A percentile compares a stretch with the other conserved stretches of the same genome.
phyloP scores from a whole-genome alignment of 495 filamentous ascomycete species.

The Polyplosphaeria fusca region DNA sequence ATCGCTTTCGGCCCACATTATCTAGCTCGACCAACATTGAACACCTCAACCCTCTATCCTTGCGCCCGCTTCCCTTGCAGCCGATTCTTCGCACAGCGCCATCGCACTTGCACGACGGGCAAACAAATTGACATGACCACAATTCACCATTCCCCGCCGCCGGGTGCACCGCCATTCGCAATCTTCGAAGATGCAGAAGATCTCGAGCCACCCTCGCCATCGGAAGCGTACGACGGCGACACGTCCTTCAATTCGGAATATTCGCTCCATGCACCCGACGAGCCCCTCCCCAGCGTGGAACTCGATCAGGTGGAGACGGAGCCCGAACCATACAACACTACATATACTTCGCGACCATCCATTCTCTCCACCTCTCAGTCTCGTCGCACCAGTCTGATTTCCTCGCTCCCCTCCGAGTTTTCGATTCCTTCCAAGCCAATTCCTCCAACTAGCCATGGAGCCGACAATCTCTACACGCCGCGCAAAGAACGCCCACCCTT shows the following conservation, averaged over 20 bases:
- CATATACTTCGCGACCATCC: slow-evolving; percentile 22
- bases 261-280: slow-evolving; percentile 13
- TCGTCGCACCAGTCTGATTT: slow-evolving; percentile 31
- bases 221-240: slow-evolving; percentile 22
- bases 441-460: slow-evolving; percentile 9
- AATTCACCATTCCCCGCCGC: slow-evolving; percentile 20
- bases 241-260: slow-evolving; percentile 14
- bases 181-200: slow-evolving; percentile 29
- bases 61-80: no score
- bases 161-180: slow-evolving; percentile 16
- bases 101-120: not conserved
- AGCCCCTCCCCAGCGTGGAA: slow-evolving; percentile 22
- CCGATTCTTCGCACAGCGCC: no score
- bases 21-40: no score
- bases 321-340: slow-evolving; percentile 17
- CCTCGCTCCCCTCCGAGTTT: slow-evolving; percentile 28
- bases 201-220: slow-evolving; percentile 17
- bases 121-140: slow-evolving; percentile 21
- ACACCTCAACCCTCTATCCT: no score
- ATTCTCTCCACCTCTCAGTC: slow-evolving; percentile 6
- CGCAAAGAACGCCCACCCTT: slow-evolving; percentile 51
- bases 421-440: slow-evolving; percentile 25
- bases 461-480: slow-evolving; percentile 36
- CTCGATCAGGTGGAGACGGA: slow-evolving; percentile 5
- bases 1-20: no score